Evolutionary conservation across 352 stramenopile species (phyloP).

Genomic region (Phytophthora pseudosyringae): DNA sequence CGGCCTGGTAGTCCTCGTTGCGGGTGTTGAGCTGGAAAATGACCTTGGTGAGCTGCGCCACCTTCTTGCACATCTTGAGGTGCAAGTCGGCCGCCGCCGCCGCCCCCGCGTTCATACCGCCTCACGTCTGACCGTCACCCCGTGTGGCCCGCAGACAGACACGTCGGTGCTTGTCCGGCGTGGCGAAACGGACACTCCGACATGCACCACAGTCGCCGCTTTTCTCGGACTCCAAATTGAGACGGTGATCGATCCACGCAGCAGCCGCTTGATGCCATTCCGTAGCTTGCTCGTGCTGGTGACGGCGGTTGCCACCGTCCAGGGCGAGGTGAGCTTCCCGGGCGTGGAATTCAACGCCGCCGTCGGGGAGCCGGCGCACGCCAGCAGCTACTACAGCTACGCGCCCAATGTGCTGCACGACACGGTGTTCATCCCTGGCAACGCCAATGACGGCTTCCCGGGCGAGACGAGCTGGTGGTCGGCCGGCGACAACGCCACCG

Average conservation of each 20-base stretch:
- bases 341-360: constrained; percentile 76
- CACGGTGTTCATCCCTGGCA: constrained; percentile 60
- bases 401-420: constrained; percentile 65
- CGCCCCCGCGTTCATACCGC: constrained; percentile 20
- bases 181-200: constrained; percentile 26
- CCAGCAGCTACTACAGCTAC: constrained; percentile 84
- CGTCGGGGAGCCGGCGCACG: constrained; percentile 52
- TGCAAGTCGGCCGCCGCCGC: constrained; percentile 70
- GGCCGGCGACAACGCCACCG: constrained; percentile 47
- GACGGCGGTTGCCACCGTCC: constrained; percentile 7
- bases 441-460: constrained; percentile 77
- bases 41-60: constrained; percentile 94
- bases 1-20: constrained; percentile 91
- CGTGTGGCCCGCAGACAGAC: background rate
- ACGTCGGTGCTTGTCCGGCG: constrained; percentile 3
- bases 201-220: constrained; percentile 10
- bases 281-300: constrained; percentile 17
- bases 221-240: constrained; percentile 21
- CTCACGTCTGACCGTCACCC: background rate
- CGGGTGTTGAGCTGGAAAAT: constrained; percentile 95
- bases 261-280: constrained; percentile 9
- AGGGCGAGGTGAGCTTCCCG: constrained; percentile 55
- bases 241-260: background rate
- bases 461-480: constrained; percentile 85
- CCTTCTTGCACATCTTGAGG: constrained; percentile 95